phyloP scores from a whole-genome alignment of 306 rosid genomes.

The Begonia masoniana region DNA sequence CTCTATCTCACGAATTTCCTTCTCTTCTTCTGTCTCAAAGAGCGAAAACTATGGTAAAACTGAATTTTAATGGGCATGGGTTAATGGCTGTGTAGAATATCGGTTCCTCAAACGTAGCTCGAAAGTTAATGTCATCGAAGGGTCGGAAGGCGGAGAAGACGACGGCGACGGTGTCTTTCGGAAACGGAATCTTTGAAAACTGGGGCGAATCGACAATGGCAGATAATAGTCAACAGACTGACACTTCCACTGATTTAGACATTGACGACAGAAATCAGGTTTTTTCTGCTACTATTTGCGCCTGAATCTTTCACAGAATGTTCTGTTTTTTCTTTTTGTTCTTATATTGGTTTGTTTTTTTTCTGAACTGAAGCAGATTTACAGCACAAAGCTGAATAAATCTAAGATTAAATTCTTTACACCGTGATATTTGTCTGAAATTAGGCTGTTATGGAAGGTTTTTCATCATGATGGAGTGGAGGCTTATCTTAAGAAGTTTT shows the following conservation, averaged over 20 bases:
- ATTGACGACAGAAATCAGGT: constrained; percentile 48
- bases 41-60: no score
- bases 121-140: constrained; percentile 27
- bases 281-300: background rate
- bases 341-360: background rate
- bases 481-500: no score
- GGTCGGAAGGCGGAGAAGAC: constrained; percentile 14
- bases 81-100: constrained; percentile 21
- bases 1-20: background rate
- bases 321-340: background rate
- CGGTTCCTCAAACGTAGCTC: constrained; percentile 32
- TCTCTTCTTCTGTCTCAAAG: background rate
- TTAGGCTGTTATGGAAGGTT: no score
- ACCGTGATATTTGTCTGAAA: no score
- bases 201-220: constrained; percentile 70
- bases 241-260: constrained; percentile 67
- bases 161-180: constrained; percentile 21
- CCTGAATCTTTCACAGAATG: constrained; percentile 1
- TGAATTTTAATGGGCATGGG: background rate
- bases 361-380: background rate
- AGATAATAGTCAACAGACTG: constrained; percentile 57
- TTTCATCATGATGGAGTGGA: no score
- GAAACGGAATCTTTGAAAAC: constrained; percentile 58
- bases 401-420: no score
- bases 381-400: no score